Evolutionary conservation across 1,284 basidiomycete genomes (phyloP).

Genomic region (Boletus semigastroideus): DNA sequence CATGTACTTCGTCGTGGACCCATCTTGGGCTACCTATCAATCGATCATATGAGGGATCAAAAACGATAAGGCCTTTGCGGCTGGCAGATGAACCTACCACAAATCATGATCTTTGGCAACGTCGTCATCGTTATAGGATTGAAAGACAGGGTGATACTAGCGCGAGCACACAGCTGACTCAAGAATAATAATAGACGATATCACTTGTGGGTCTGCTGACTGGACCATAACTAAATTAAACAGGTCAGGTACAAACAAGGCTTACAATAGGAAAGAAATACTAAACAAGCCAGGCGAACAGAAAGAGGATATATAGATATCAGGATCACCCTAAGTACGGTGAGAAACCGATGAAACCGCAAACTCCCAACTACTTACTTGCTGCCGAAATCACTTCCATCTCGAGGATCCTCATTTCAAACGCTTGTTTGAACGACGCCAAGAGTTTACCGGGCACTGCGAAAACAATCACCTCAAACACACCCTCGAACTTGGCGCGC

Average conservation of each 20-base stretch:
- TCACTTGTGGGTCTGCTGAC: neutral
- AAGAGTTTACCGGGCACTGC: conserved; percentile 42
- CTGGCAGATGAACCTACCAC: conserved; percentile 14
- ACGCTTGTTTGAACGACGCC: conserved; percentile 41
- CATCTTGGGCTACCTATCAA: conserved; percentile 65
- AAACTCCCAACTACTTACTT: conserved; percentile 25
- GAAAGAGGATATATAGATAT: neutral
- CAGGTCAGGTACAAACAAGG: neutral
- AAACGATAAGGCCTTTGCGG: neutral
- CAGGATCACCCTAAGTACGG: neutral
- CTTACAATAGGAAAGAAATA: neutral
- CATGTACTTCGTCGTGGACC: conserved; percentile 72
- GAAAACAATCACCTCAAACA: conserved; percentile 47
- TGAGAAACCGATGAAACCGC: neutral
- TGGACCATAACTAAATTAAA: neutral
- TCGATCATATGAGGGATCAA: neutral
- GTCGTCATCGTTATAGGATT: conserved; percentile 1
- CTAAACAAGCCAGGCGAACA: neutral
- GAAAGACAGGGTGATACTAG: neutral
- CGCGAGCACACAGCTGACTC: neutral
- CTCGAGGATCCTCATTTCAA: conserved; percentile 44
- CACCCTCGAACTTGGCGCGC: conserved; percentile 38
- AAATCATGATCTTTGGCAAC: conserved; percentile 26
- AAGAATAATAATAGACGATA: neutral
- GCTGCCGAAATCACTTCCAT: conserved; percentile 35